Conservation (phyloP, 1,284 basidiomycete species). For the Phlebopus sp. region DNA sequence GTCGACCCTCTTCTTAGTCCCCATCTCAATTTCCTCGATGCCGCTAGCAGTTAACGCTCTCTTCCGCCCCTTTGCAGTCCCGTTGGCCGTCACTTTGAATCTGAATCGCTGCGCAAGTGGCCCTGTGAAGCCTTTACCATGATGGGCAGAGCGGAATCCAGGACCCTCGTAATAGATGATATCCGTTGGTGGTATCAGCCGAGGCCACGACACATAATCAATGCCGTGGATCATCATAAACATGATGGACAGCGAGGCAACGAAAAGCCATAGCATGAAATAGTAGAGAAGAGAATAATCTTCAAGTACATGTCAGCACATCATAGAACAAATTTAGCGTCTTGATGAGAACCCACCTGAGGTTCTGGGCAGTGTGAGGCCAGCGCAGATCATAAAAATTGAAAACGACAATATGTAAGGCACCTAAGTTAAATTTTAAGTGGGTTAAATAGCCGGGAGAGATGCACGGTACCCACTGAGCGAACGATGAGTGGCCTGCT, state of each 20-base stretch:
- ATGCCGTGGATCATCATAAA: slow-evolving; percentile 82
- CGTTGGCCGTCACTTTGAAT: slow-evolving; percentile 33
- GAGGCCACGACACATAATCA: slow-evolving; percentile 94
- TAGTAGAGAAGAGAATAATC: slow-evolving; percentile 82
- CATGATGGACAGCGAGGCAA: slow-evolving; percentile 57
- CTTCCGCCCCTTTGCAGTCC: slow-evolving; percentile 34
- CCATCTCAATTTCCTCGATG: slow-evolving; percentile 57
- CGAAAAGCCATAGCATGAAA: slow-evolving; percentile 72
- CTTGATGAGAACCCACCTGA: slow-evolving; percentile 58
- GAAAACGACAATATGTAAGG: slow-evolving; percentile 83
- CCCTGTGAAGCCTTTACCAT: slow-evolving; percentile 71
- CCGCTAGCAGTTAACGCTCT: slow-evolving; percentile 39
- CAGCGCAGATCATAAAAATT: slow-evolving; percentile 83
- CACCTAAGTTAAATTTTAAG: slow-evolving; percentile 51
- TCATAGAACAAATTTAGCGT: slow-evolving; percentile 8
- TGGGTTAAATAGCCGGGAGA: slow-evolving; percentile 1
- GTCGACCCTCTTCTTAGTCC: slow-evolving; percentile 69
- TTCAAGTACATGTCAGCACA: slow-evolving; percentile 25
- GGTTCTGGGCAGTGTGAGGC: slow-evolving; percentile 78
- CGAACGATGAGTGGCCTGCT: slow-evolving; percentile 77
- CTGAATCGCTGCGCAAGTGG: slow-evolving; percentile 34
- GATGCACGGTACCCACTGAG: slow-evolving; percentile 53
- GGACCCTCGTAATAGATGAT: slow-evolving; percentile 86
- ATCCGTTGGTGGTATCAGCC: slow-evolving; percentile 81
- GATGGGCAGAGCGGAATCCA: slow-evolving; percentile 74